A percentile compares a stretch with the other conserved stretches of the same genome.
Evolutionary conservation across 495 filamentous ascomycete genomes (phyloP).

Genomic region (Penicillium cinerascens): DNA sequence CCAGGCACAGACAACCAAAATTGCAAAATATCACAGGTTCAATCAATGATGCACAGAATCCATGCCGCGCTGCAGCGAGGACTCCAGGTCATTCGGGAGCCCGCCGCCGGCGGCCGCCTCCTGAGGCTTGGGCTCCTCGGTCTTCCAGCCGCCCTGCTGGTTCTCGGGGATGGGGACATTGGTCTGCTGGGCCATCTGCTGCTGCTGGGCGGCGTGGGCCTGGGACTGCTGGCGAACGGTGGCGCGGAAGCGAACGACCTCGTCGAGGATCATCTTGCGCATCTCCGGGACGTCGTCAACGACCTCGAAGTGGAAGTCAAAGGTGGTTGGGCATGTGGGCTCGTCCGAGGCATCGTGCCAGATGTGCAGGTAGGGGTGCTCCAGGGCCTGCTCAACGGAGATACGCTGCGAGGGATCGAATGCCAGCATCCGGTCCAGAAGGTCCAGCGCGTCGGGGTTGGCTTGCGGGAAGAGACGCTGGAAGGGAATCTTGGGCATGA

Average conservation of each 20-base stretch:
- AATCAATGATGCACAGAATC: constrained; percentile 49
- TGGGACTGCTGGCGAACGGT: constrained; percentile 66
- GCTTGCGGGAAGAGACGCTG: constrained; percentile 85
- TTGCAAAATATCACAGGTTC: background rate
- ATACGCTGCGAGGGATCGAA: constrained; percentile 92
- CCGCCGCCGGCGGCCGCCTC: constrained; percentile 59
- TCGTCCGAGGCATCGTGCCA: constrained; percentile 98
- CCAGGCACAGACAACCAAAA: background rate
- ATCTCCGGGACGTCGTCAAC: constrained; percentile 90
- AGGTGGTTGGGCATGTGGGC: constrained; percentile 85
- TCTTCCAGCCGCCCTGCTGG: constrained; percentile 65
- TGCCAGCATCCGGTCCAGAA: constrained; percentile 93
- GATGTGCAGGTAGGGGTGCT: constrained; percentile 94
- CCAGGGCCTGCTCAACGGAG: constrained; percentile 86
- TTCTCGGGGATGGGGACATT: constrained; percentile 72
- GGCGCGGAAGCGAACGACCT: constrained; percentile 78
- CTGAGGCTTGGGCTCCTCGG: constrained; percentile 84
- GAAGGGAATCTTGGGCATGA: constrained; percentile 92
- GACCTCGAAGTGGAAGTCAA: constrained; percentile 97
- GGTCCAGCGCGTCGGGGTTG: constrained; percentile 92
- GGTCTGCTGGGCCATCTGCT: constrained; percentile 38
- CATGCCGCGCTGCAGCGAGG: constrained; percentile 78
- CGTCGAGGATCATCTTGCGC: constrained; percentile 95
- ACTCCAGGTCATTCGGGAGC: constrained; percentile 64
- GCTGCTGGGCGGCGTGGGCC: constrained; percentile 41